phyloP scores from a whole-genome alignment of 768 basidiomycete genomes.

The Paxillus rubicundulus region DNA sequence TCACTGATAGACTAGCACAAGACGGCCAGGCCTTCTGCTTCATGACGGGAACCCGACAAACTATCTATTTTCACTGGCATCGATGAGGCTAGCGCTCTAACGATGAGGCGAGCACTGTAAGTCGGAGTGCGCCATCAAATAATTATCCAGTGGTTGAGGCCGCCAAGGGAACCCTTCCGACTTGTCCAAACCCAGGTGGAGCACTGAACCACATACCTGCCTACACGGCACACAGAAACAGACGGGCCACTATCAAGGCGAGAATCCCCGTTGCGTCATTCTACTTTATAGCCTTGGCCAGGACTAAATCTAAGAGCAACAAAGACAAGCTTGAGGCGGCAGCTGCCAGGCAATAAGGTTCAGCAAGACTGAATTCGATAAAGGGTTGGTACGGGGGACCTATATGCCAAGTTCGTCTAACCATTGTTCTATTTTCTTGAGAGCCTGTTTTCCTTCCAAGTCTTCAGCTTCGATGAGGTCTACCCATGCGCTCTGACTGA shows the following conservation, averaged over 20 bases:
- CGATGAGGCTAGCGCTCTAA: too few relatives aligned
- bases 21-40: neutral
- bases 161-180: too few relatives aligned
- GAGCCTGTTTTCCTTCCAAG: conserved; percentile 38
- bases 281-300: neutral
- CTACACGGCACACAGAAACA: too few relatives aligned
- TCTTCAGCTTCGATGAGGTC: conserved; percentile 36
- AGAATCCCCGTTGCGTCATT: neutral
- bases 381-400: conserved; percentile 2
- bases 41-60: conserved; percentile 34
- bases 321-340: neutral
- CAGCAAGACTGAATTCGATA: neutral
- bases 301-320: neutral
- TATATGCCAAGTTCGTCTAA: conserved; percentile 54
- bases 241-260: too few relatives aligned
- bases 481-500: conserved; percentile 41
- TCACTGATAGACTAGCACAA: neutral
- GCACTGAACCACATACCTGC: too few relatives aligned
- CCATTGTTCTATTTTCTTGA: conserved; percentile 49
- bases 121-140: neutral
- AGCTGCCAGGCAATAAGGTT: neutral
- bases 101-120: too few relatives aligned
- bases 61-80: neutral
- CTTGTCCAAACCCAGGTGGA: too few relatives aligned
- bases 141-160: neutral